Base-by-base conservation (phyloP, 2,329 filamentous ascomycete species). In the Aureobasidium sp. region DNA sequence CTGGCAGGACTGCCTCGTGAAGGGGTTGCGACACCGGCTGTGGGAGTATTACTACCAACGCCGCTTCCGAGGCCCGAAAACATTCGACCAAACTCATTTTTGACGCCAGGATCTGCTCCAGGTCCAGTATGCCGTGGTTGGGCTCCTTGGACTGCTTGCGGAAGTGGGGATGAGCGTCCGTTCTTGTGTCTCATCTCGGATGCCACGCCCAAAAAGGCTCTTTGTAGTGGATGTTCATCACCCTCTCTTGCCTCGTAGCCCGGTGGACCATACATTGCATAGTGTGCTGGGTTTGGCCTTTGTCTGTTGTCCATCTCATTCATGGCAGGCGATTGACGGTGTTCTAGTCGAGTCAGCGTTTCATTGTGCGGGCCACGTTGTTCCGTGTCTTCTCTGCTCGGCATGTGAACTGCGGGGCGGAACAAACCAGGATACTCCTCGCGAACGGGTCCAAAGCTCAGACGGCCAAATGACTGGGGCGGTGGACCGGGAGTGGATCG, bases 51-150 rank as follows among this genome's bases (percentile, higher is more conserved):
- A 57, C 75, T 76, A 25, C 80, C 80, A 16, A 84, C 74, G 30
- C 83, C 83, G 66, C 81, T 84, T 14, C 83, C 90, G 60, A 97
- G 89, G n/a, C 91, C 91, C 16, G 88, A 89, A 70, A 95, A 96
- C 78, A 96, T 95, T 57, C 89, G 84, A 24, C 90, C 90, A 66
- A 96, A 90, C 66, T 96, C 91, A 65, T 84, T 94, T 75, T 96
- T 95, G 64, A 96, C 95, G 38, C 86, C 86, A 10, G 89, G 86
- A 66, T 95, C 90, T 14, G 85, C 86, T 12, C 83, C 81, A 5
- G 89, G 88, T 3, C 86, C 88, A 50, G 86, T 79, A 34, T 86
- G 80, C 61, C 90, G 86, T 14, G 85, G 82, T 66, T 95, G 90
- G 1, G 88, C 90, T 19, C 91, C 91, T 65, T 96, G 90, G 1